phyloP scores from a whole-genome alignment of 176 grass and related monocot genomes.

The Eleusine coracana region DNA sequence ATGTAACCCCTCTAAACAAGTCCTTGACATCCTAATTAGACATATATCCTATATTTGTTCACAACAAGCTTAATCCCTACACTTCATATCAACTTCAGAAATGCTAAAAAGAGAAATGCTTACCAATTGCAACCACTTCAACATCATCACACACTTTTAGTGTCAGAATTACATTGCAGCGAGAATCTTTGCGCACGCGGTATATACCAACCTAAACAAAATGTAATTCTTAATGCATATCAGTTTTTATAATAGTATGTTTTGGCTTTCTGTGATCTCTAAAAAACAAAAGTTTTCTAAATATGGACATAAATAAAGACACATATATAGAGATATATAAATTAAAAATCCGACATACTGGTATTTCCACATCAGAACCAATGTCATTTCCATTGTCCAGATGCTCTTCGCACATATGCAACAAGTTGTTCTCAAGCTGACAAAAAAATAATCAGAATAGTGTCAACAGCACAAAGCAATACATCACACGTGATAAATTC shows the following conservation, averaged over 20 bases:
- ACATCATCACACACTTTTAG: background rate
- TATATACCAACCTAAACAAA: background rate
- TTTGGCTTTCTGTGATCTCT: background rate
- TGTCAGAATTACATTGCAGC: background rate
- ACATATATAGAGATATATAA: too few species aligned
- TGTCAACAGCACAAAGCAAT: background rate
- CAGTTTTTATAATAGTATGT: background rate
- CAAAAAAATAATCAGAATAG: background rate
- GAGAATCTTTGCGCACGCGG: background rate
- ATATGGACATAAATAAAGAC: too few species aligned
- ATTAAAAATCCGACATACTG: background rate
- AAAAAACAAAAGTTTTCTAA: too few species aligned
- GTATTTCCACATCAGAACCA: background rate
- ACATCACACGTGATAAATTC: background rate
- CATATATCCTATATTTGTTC: background rate
- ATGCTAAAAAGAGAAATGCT: background rate
- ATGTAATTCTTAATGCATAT: too few species aligned
- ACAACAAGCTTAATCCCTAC: background rate
- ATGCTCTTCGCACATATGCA: background rate
- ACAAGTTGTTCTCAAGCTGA: background rate
- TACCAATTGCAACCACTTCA: background rate
- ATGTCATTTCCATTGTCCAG: background rate
- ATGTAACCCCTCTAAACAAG: background rate
- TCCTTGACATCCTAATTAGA: background rate
- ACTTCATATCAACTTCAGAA: background rate